Evolutionary conservation across 1,284 basidiomycete genomes (phyloP).

Genomic region (Sutorius eximius): DNA sequence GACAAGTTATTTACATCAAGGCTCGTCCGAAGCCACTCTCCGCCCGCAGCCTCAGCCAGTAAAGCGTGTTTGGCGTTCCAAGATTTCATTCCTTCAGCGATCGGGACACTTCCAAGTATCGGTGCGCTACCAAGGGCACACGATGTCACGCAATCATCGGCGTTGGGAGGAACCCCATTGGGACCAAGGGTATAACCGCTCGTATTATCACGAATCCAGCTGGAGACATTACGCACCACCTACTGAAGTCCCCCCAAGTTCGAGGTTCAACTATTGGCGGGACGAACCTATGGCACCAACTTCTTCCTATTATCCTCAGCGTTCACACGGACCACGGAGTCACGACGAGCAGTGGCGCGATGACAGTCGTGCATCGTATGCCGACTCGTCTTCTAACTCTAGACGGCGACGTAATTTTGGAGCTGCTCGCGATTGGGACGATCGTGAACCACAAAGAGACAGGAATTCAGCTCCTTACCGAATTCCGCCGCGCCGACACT

Average conservation of each 20-base stretch:
- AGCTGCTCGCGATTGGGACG: constrained; percentile 4
- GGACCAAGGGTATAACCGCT: constrained; percentile 1
- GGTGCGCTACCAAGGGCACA: constrained; percentile 5
- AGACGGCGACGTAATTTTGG: constrained; percentile 5
- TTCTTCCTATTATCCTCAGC: constrained; percentile 7
- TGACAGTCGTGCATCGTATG: constrained; percentile 7
- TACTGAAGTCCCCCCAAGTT: neutral
- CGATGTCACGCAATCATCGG: constrained; percentile 19
- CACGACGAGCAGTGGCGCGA: constrained; percentile 10
- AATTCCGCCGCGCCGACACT: constrained; percentile 3
- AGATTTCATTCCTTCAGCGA: constrained; percentile 19
- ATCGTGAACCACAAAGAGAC: constrained; percentile 7
- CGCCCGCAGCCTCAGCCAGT: too few species aligned
- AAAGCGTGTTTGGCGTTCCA: constrained; percentile 5
- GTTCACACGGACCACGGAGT: constrained; percentile 6
- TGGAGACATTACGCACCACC: constrained; percentile 9
- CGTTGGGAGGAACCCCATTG: constrained; percentile 17
- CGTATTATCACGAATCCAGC: constrained; percentile 7
- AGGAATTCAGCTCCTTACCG: constrained; percentile 2
- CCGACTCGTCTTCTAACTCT: constrained; percentile 14
- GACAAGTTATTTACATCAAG: neutral
- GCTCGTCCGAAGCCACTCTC: too few species aligned
- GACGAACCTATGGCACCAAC: constrained; percentile 10
- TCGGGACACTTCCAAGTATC: neutral
- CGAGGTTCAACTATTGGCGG: constrained; percentile 26